phyloP scores from a whole-genome alignment of 108 stramenopile species.

The Schizochytrium sp. region DNA sequence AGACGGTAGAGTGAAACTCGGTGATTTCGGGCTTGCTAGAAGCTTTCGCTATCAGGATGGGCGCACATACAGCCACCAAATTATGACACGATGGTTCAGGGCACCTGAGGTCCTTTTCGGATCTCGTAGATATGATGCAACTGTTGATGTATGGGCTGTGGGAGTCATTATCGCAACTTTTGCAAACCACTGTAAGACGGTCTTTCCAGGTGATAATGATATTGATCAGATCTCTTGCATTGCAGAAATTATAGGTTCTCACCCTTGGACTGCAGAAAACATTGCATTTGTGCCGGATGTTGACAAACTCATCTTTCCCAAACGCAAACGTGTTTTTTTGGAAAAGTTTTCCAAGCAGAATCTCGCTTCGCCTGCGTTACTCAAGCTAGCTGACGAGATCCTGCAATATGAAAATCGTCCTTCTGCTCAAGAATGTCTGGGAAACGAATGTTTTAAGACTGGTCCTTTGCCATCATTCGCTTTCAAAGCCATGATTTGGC shows the following conservation, averaged over 20 bases:
- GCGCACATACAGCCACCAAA: constrained; percentile 25
- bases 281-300: neutral
- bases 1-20: constrained; percentile 39
- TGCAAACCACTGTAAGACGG: neutral
- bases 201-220: constrained; percentile 52
- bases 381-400: neutral
- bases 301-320: neutral
- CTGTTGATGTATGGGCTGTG: constrained; percentile 13
- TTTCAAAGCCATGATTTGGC: neutral
- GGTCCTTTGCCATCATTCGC: neutral
- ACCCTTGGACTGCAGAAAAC: neutral
- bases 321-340: neutral
- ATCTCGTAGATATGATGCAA: constrained; percentile 24
- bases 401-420: neutral
- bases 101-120: constrained; percentile 41
- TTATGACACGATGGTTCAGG: constrained; percentile 45
- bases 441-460: neutral
- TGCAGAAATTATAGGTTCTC: neutral
- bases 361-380: neutral
- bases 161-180: neutral
- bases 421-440: neutral
- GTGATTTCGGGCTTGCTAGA: constrained; percentile 31
- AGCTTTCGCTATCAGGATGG: neutral
- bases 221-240: constrained; percentile 48
- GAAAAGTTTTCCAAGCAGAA: neutral